Evolutionary conservation across 768 basidiomycete genomes (phyloP).

Genomic region (Tulasnella calospora): DNA sequence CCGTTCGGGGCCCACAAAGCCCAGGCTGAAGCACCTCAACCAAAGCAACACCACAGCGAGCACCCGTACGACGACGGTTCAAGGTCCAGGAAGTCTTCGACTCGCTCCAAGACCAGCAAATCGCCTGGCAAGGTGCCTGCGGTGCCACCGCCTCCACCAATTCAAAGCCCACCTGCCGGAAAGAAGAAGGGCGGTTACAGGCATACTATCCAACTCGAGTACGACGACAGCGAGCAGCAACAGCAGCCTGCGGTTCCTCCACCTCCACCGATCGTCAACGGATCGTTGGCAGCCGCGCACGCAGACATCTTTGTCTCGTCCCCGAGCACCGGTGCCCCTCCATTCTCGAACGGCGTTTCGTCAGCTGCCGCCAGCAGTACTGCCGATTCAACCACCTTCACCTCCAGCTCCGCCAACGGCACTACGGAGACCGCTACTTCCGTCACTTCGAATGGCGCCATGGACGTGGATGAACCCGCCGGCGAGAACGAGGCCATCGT

Average conservation of each 20-base stretch:
- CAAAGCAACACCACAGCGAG: not conserved
- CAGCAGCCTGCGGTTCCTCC: slow-evolving; percentile 30
- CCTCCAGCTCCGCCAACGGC: slow-evolving; percentile 29
- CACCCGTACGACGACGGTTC: slow-evolving; percentile 19
- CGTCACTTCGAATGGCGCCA: slow-evolving; percentile 31
- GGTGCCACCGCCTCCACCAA: slow-evolving; percentile 29
- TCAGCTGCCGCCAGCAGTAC: not conserved
- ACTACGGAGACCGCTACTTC: slow-evolving; percentile 32
- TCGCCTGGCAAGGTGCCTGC: slow-evolving; percentile 29
- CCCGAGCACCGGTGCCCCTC: not conserved
- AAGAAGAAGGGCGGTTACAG: slow-evolving; percentile 58
- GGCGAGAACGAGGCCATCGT: not conserved
- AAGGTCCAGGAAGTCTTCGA: slow-evolving; percentile 27
- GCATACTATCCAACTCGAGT: slow-evolving; percentile 97
- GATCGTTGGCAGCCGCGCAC: not conserved
- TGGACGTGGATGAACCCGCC: slow-evolving; percentile 26
- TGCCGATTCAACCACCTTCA: slow-evolving; percentile 23
- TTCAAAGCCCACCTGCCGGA: slow-evolving; percentile 24
- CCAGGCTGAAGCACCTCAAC: not conserved
- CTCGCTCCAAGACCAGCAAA: slow-evolving; percentile 29
- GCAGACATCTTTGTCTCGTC: not conserved
- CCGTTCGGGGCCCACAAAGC: slow-evolving; percentile 50
- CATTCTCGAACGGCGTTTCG: not conserved
- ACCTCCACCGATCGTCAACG: slow-evolving; percentile 10
- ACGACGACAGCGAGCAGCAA: slow-evolving; percentile 54